Base-by-base conservation (phyloP, 257 asterid genomes). In the Solanum sejunctum region DNA sequence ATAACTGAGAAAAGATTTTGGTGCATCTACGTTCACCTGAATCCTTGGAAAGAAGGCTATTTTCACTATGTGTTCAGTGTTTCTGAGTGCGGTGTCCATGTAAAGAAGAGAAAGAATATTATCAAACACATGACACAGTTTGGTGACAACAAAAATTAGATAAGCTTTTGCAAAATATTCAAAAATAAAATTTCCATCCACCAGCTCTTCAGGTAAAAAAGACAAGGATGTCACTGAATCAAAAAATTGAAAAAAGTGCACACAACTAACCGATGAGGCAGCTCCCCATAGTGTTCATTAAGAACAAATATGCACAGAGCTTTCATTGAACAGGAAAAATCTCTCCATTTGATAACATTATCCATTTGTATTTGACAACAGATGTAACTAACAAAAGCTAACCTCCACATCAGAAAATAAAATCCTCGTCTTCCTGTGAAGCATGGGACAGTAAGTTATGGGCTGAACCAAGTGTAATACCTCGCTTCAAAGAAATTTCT, bases 351-450 rank as follows among this genome's bases (percentile, higher is more conserved):
- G 16, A 54, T 63, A 83, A 61, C 18, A 83, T 49, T 45, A 83
- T 23, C 85, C 66, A 10, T 64, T 32, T 64, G 64, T 83, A 45
- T 23, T 51, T 45, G n/a, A 26, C 52, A 83, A 49, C 36, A 67
- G 8, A 28, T 43, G 23, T 26, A 36, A 57, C 73, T 56, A 58
- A 66, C 12, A 81, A 83, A 55, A 63, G 47, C 69, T 43, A 49
- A 82, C 71, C 84, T 84, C 80, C 83, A 82, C 5, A 52, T 89
- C 86, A 90, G 89, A 86, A 90, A 72, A 90, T 83, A 70, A 88
- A 88, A 78, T 90, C 90, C 16, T 88, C 90, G 1, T 88, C 89
- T 39, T 78, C 82, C 82, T 84, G 88, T 51, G 88, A 71, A 84
- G 71, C 83, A 32, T 73, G 86, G 47, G 81, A 16, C 54, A 88